phyloP scores from a whole-genome alignment of 352 stramenopile species.

The Globisporangium alternatum region DNA sequence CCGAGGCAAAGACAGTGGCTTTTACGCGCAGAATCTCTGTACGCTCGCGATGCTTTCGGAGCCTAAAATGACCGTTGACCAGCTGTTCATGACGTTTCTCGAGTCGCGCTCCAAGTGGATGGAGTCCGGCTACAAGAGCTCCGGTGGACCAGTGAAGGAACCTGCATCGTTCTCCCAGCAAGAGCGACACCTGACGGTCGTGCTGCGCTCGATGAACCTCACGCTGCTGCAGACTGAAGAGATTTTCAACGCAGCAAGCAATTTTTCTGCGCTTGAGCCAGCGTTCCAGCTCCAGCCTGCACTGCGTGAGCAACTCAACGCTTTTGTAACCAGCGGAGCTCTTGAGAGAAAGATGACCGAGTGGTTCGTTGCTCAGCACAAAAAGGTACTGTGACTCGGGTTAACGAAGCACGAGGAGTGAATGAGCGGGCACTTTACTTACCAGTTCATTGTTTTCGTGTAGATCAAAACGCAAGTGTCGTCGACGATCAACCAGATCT shows the following conservation, averaged over 20 bases:
- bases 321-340: conserved; percentile 32
- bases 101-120: conserved; percentile 57
- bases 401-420: not conserved
- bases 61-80: conserved; percentile 22
- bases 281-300: conserved; percentile 22
- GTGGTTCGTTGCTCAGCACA: conserved; percentile 37
- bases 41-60: conserved; percentile 40
- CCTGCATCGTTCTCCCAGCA: conserved; percentile 13
- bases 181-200: conserved; percentile 40
- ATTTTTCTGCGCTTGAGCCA: conserved; percentile 22
- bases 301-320: conserved; percentile 27
- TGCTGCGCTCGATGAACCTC: conserved; percentile 56
- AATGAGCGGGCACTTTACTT: not conserved
- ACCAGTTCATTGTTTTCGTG: not conserved
- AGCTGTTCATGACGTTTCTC: conserved; percentile 48
- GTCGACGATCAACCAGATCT: conserved; percentile 50
- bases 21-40: conserved; percentile 70
- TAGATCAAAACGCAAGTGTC: conserved; percentile 43
- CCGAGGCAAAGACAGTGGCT: conserved; percentile 45
- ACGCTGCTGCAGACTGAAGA: conserved; percentile 53
- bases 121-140: conserved; percentile 8
- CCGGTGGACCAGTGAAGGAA: conserved; percentile 6
- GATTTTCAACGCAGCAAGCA: conserved; percentile 39
- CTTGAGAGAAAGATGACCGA: conserved; percentile 25
- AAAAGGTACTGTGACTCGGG: conserved; percentile 27